Evolutionary conservation across 2,329 filamentous ascomycete species (phyloP), one percentile per base, ranked within the genome.

Genomic region (Pseudocercospora musae): DNA sequence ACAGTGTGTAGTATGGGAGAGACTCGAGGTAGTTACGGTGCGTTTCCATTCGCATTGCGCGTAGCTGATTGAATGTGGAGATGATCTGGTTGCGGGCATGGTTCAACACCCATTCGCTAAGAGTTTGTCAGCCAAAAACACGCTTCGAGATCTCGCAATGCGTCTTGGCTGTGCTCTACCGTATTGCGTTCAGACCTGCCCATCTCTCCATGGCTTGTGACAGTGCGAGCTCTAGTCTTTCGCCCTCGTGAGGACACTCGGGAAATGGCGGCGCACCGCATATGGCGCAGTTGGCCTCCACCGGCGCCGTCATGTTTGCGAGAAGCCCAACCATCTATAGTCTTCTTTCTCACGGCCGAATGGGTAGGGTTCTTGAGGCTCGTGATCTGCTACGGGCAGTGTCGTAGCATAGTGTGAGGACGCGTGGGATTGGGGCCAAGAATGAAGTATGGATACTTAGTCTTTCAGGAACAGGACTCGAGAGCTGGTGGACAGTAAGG

Each of bases 31-130:
- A 79, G 50, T 75, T 73, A 15, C 74, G 69, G 59, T 80, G 78
- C 21, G 77, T 75, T 56, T 75, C 70, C 59, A 79, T 75, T 62
- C 79, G 77, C 52, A 73, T 73, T 31, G 74, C 71, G 13, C 73
- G 76, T 54, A 80, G 72, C 11, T 74, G 71, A 54, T 78, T 73
- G 70, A 79, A 81, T 37, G 77, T 78, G 44, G 74, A 72, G 29
- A 80, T 74, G 59, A 81, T 78, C 65, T 78, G 76, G 61, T 77
- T 75, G 18, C 78, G 77, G 40, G 79, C 77, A 62, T 81, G 77
- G 37, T 74, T 72, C 44, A 81, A 75, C 6, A 80, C 79, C 79
- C 79, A 81, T 66, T 80, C 77, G 46, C 79, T 81, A 64, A 31
- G n/a, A 33, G 11, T 23, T 6, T 7, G 53, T 60, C 44, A 66